Conservation (phyloP, 164 flowering plant species). For the Magnolia changhungtana region DNA sequence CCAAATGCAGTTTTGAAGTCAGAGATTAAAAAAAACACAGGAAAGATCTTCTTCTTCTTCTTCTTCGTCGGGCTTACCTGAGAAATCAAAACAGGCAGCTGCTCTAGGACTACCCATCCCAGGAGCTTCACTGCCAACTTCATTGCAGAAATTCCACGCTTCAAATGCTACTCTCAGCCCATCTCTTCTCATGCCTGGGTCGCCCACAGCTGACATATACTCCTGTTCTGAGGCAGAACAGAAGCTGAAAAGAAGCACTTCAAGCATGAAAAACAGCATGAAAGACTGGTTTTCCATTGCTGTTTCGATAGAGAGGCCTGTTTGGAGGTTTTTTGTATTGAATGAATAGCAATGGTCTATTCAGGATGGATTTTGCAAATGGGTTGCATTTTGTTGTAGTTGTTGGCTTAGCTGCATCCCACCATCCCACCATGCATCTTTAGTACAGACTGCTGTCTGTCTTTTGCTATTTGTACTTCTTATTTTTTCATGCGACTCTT, state of each 20-base stretch:
- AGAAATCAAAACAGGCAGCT: constrained; percentile 84
- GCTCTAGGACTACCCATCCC: constrained; percentile 89
- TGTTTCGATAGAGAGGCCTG: constrained; percentile 7
- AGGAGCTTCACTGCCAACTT: constrained; percentile 85
- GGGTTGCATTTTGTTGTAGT: background rate
- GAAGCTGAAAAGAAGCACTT: constrained; percentile 13
- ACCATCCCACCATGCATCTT: constrained; percentile 9
- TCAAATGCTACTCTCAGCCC: constrained; percentile 78
- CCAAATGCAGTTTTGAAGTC: background rate
- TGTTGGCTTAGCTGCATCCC: background rate
- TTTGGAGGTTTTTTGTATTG: background rate
- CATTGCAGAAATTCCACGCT: constrained; percentile 97
- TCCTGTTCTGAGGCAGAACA: constrained; percentile 15
- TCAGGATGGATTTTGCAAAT: background rate
- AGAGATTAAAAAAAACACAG: background rate
- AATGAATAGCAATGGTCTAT: background rate
- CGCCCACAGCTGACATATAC: constrained; percentile 45
- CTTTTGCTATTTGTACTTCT: background rate
- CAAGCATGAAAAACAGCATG: constrained; percentile 17
- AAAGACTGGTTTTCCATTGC: constrained; percentile 13
- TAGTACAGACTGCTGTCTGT: background rate
- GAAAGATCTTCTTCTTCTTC: background rate
- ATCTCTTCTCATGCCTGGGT: constrained; percentile 75
- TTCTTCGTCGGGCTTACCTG: constrained; percentile 24
- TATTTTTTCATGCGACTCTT: background rate